These are phyloP conservation scores for Quercus mongolica DNA, from an alignment of 306 rosid species.

Conservation along the genomic window DNA sequence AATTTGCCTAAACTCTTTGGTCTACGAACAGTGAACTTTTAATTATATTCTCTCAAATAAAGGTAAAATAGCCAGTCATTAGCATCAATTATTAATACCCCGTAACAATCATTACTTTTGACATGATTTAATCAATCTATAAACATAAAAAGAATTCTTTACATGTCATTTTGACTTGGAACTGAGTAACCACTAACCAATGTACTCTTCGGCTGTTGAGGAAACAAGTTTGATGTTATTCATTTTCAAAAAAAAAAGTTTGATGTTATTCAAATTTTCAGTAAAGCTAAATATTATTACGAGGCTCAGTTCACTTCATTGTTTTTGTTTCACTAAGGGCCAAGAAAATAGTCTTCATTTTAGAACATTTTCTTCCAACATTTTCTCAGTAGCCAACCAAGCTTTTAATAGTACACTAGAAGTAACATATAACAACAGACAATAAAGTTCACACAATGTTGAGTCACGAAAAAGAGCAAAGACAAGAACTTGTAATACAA, in stretches of 20 bases:
- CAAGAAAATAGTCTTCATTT: background rate
- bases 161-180: background rate
- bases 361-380: background rate
- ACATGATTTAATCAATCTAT: background rate
- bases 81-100: background rate
- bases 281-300: background rate
- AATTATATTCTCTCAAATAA: background rate
- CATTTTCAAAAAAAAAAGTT: background rate
- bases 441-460: background rate
- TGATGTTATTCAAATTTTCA: background rate
- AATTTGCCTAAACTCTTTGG: background rate
- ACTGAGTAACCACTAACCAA: background rate
- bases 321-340: background rate
- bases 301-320: background rate
- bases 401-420: background rate
- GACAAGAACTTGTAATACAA: constrained; percentile 14
- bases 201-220: no score
- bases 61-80: background rate
- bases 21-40: background rate
- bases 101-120: background rate
- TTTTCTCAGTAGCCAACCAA: background rate
- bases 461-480: constrained; percentile 15
- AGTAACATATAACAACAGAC: background rate
- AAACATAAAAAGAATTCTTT: background rate
- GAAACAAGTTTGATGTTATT: background rate